Base-by-base conservation (phyloP, 2,329 filamentous ascomycete genomes). In the Didymella glomerata region DNA sequence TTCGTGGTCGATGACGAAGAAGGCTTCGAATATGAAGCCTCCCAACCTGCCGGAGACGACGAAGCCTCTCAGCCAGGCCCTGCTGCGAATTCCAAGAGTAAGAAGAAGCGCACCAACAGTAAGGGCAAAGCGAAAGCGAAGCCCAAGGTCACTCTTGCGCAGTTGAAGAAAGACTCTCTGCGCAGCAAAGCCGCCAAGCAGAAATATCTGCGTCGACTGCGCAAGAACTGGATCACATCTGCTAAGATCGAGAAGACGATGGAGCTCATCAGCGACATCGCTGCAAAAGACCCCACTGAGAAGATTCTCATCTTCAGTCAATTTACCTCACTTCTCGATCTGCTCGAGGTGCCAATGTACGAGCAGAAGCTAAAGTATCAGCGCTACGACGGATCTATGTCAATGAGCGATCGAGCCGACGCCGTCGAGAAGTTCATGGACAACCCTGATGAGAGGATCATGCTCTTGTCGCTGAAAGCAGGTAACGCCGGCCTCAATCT, bases 401-500 rank as follows among this genome's bases (percentile, higher is more conserved):
- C 81, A 25, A 82, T 88, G 18, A 80, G 81, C 2, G 82, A 86
- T 48, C 88, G 91, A 47, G 88, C 90, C 60, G 81, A 87, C 30
- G 86, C 90, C 1, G 87, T 92, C 8, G 78, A 85, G 34, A 83
- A 86, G 18, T 94, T 95, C 76, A 85, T 85, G 40, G 86, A 90
- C 42, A 79, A 86, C 6, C 78, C 82, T 0, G 74, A 83, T 41
- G 83, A 85, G 70, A 87, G 84, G 61, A 83, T 94, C 71, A 90
- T 95, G 84, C 82, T 95, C 3, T 86, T 93, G 2, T 93, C 90
- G 1, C 81, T 94, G 48, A 92, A 91, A 68, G 91, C 91, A 1
- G 91, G 91, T 32, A 94, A 94, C 68, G 88, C 93, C 0, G 93
- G 93, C 1, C 84, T 97, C 45, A 97, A 97, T 71, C 83, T 97